Conservation (phyloP, 192 early-diverging fungal genomes). For the Mortierella alpina region DNA sequence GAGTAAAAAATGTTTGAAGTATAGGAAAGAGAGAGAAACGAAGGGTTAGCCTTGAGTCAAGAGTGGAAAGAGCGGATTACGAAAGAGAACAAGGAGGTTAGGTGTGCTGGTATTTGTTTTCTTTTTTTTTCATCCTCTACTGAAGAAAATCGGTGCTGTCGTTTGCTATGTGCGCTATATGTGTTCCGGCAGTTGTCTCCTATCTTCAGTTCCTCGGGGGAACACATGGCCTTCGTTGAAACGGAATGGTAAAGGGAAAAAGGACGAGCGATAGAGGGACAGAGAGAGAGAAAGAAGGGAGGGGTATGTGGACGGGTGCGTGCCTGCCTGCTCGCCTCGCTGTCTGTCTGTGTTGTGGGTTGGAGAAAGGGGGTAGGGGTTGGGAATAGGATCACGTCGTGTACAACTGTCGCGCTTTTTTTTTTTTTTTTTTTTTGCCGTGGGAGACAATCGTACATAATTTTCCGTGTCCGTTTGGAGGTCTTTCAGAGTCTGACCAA, state of each 20-base stretch:
- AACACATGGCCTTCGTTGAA: constrained; percentile 10
- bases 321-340: too few relatives aligned
- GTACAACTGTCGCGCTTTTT: neutral
- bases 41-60: too few relatives aligned
- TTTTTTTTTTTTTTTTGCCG: neutral
- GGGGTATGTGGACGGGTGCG: neutral
- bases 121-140: too few relatives aligned
- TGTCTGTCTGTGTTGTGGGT: neutral
- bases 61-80: too few relatives aligned
- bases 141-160: neutral
- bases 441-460: too few relatives aligned
- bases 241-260: constrained; percentile 10
- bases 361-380: too few relatives aligned
- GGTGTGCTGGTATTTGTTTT: too few relatives aligned
- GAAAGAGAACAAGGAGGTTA: too few relatives aligned
- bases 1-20: too few relatives aligned
- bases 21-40: too few relatives aligned
- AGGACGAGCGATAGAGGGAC: neutral
- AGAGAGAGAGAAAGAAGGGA: constrained; percentile 6
- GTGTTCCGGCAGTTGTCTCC: constrained; percentile 17
- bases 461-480: neutral
- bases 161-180: neutral
- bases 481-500: neutral
- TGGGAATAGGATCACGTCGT: neutral
- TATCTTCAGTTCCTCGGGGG: constrained; percentile 11